phyloP scores from a whole-genome alignment of 2,329 filamentous ascomycete species.

The Talaromyces piceae region DNA sequence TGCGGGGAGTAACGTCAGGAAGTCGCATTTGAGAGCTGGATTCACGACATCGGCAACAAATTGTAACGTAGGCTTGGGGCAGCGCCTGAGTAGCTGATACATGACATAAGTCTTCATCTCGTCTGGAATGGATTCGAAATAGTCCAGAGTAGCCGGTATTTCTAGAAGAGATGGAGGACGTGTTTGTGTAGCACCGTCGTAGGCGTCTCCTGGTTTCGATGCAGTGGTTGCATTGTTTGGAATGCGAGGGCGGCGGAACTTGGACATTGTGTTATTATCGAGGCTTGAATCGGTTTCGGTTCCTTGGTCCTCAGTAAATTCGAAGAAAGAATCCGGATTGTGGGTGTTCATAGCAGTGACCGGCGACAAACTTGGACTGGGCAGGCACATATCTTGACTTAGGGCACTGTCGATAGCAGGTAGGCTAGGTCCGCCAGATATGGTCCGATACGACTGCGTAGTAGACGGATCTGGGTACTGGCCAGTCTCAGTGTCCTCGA shows the following conservation, averaged over 20 bases:
- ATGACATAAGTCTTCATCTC: constrained; percentile 94
- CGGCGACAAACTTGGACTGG: constrained; percentile 89
- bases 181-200: constrained; percentile 18
- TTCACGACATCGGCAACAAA: constrained; percentile 88
- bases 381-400: constrained; percentile 82
- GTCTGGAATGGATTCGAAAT: constrained; percentile 83
- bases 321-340: constrained; percentile 36
- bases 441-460: constrained; percentile 7
- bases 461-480: constrained; percentile 16
- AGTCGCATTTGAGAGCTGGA: constrained; percentile 90
- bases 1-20: constrained; percentile 71
- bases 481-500: constrained; percentile 17
- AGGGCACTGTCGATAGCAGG: constrained; percentile 59
- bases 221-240: constrained; percentile 12
- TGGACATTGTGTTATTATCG: constrained; percentile 30
- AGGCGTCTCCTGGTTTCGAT: background rate
- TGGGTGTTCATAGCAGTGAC: constrained; percentile 65
- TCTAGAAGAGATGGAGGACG: constrained; percentile 54
- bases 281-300: constrained; percentile 37
- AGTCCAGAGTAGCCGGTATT: constrained; percentile 77
- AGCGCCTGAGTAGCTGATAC: constrained; percentile 87
- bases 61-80: constrained; percentile 78
- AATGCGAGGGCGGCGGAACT: constrained; percentile 16
- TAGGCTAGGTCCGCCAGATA: constrained; percentile 26
- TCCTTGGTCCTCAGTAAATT: constrained; percentile 32